Base-by-base conservation (phyloP, 1,284 basidiomycete genomes). In the Cryptococcus sp. region DNA sequence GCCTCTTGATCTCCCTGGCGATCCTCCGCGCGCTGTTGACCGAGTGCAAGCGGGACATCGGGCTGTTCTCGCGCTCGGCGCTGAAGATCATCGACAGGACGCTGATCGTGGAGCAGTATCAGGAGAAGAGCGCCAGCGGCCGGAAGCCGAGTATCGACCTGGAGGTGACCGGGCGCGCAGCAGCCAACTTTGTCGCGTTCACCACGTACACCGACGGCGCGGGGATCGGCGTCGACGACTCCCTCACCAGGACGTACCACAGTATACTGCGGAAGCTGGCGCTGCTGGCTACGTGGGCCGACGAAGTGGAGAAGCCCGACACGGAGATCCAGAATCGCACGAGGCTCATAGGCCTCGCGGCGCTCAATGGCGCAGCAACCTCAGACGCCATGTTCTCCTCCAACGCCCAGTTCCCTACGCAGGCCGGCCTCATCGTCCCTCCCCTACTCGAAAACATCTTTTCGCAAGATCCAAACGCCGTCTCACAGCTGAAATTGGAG, bases 181-280 rank as follows among this genome's bases (percentile, higher is more conserved):
- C 92, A 10, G 88, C 61, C 25, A 71, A 92, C 87, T 94, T 98
- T 71, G 89, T 88, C 15, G 88, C 92, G 0, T 93, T 93, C 85
- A 88, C 91, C n/a, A 93, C 91, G 6, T 95, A 88, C 69, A 91
- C 93, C 8, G 88, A 93, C 67, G 91, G 92, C 0, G 85, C 87
- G 54, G 80, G 88, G 41, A 86, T 93, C 62, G 89, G 89, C 47
- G 85, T 88, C 27, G 91, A 94, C 71, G 84, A 85, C 65, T 76
- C 74, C 38, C 79, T 90, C 58, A 90, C 90, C 0, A 81, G 82
- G 23, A 83, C 87, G 54, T 96, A 96, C 75, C 78, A 91, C 47
- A 81, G 82, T 3, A 84, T 88, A 27, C 81, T 97, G 42, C 79
- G 78, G 6, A 84, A 83, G 59, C 92, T 97, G 72, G 82, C 89